Percentiles rank a stretch among this genome's conserved stretches.
phyloP scores from a whole-genome alignment of 116 monocot species.

The Iris pallida region DNA sequence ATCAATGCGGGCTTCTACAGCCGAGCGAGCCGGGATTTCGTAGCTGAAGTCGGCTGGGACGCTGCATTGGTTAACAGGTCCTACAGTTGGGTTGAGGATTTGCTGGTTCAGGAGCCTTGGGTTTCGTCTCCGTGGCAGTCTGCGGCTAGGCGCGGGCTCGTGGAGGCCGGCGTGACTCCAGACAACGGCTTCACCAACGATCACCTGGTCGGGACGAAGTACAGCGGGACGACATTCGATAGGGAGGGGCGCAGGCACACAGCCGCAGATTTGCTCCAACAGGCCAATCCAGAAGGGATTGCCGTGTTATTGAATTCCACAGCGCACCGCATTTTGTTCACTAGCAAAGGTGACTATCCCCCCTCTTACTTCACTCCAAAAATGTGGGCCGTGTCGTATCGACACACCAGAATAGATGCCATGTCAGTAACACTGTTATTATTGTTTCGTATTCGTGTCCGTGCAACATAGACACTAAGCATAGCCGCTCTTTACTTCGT shows the following conservation, averaged over 20 bases:
- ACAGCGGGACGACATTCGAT: constrained; percentile 53
- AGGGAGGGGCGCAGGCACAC: constrained; percentile 35
- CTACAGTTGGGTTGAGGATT: constrained; percentile 15
- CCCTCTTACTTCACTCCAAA: not conserved
- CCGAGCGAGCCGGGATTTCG: not conserved
- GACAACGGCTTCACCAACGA: constrained; percentile 13
- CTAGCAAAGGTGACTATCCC: not conserved
- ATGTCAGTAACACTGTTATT: no score
- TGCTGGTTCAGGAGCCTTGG: constrained; percentile 1
- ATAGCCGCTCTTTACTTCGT: not conserved
- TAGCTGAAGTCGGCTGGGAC: constrained; percentile 1
- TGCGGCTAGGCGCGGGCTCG: constrained; percentile 9
- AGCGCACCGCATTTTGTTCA: constrained; percentile 18
- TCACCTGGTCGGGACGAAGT: not conserved
- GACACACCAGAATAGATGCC: no score
- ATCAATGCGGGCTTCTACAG: constrained; percentile 18
- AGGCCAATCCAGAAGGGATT: constrained; percentile 22
- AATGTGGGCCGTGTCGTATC: no score
- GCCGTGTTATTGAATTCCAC: constrained; percentile 29
- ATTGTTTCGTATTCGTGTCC: no score
- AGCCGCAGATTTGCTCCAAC: constrained; percentile 48
- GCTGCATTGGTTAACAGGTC: constrained; percentile 4
- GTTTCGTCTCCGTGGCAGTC: constrained; percentile 9
- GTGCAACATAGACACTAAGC: not conserved
- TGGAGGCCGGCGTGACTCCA: constrained; percentile 16